phyloP scores from a whole-genome alignment of 495 filamentous ascomycete genomes.

The Tuber borchii region DNA sequence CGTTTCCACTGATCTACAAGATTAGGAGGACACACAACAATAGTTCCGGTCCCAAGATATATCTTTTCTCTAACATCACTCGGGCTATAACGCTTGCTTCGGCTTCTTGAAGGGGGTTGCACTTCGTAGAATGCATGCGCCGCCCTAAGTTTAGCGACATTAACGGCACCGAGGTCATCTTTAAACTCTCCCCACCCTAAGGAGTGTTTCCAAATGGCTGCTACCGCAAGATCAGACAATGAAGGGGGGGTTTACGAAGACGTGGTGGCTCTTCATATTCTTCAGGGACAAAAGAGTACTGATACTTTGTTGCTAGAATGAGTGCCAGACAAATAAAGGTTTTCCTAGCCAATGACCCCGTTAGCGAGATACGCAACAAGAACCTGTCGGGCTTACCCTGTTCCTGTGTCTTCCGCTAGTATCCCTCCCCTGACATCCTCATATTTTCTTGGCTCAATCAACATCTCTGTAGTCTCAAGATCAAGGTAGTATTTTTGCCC shows the following conservation, averaged over 20 bases:
- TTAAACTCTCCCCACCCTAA: conserved; percentile 57
- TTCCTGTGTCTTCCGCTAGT: conserved; percentile 63
- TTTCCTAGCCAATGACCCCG: conserved; percentile 55
- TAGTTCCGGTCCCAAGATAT: conserved; percentile 59
- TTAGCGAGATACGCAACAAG: conserved; percentile 7
- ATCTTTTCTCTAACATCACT: conserved; percentile 46
- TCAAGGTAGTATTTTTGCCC: conserved; percentile 67
- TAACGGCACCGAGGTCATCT: conserved; percentile 44
- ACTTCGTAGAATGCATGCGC: conserved; percentile 54
- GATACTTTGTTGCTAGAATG: conserved; percentile 69
- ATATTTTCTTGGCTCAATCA: conserved; percentile 61
- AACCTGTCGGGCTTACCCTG: conserved; percentile 42
- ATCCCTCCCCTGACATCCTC: conserved; percentile 73
- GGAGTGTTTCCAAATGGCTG: conserved; percentile 56
- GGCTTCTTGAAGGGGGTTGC: conserved; percentile 47
- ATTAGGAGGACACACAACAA: conserved; percentile 64
- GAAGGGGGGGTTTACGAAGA: conserved; percentile 48
- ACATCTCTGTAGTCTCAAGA: conserved; percentile 53
- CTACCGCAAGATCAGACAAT: conserved; percentile 46
- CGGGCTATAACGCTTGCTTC: conserved; percentile 31
- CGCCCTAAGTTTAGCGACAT: conserved; percentile 52
- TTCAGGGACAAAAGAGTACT: conserved; percentile 60
- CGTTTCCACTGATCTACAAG: conserved; percentile 63
- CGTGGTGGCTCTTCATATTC: conserved; percentile 47
- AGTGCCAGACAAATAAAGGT: conserved; percentile 79